Evolutionary conservation across 306 rosid genomes (phyloP).

Genomic region (Vicia faba): DNA sequence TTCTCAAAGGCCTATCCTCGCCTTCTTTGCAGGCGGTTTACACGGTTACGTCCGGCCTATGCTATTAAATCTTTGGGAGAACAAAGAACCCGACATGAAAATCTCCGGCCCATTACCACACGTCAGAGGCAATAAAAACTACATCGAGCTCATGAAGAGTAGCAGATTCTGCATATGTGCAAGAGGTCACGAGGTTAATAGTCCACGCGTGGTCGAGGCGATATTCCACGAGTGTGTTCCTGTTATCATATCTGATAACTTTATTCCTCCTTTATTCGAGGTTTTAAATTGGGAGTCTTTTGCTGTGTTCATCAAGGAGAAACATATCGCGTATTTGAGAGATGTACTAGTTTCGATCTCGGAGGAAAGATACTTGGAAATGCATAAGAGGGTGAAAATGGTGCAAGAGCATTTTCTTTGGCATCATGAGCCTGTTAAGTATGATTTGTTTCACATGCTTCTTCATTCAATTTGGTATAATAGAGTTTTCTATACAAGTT

Average conservation of each 20-base stretch:
- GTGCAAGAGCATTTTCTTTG: conserved; percentile 89
- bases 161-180: conserved; percentile 95
- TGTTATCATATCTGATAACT: conserved; percentile 91
- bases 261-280: conserved; percentile 86
- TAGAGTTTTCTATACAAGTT: conserved; percentile 53
- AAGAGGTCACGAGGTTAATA: conserved; percentile 91
- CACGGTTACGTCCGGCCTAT: conserved; percentile 83
- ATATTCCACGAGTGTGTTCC: conserved; percentile 84
- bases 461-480: conserved; percentile 90
- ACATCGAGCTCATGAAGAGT: conserved; percentile 67
- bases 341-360: conserved; percentile 73
- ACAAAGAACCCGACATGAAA: conserved; percentile 89
- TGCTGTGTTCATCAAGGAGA: conserved; percentile 78
- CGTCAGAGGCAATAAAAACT: conserved; percentile 59
- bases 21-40: conserved; percentile 85
- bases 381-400: conserved; percentile 79
- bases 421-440: conserved; percentile 83
- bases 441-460: conserved; percentile 89
- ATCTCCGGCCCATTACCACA: conserved; percentile 61
- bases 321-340: conserved; percentile 77
- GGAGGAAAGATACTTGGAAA: conserved; percentile 61
- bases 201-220: conserved; percentile 91
- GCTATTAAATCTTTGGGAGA: conserved; percentile 74
- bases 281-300: conserved; percentile 90
- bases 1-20: conserved; percentile 67